Percentiles rank a stretch among this genome's conserved stretches.
These are phyloP conservation scores for Cystobasidium onofrii DNA, from an alignment of 768 basidiomycete genomes.

Conservation along the genomic window DNA sequence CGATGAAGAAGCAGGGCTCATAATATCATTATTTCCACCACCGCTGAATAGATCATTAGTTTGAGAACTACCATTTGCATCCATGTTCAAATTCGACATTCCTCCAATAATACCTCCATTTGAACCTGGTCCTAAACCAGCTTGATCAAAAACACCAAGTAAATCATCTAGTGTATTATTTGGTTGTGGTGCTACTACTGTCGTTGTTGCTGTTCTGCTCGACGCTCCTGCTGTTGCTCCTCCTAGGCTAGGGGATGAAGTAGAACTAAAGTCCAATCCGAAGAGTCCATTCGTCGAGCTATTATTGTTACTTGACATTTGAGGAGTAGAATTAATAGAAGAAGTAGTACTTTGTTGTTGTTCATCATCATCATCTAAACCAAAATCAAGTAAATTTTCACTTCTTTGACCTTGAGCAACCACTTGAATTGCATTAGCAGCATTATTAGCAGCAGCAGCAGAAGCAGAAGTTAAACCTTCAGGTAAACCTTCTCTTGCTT, in stretches of 20 bases:
- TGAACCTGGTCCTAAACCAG: conserved; percentile 22
- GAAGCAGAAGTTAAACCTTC: conserved; percentile 15
- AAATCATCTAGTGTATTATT: conserved; percentile 39
- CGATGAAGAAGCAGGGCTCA: background rate
- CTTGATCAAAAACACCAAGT: conserved; percentile 32
- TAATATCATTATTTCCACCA: background rate
- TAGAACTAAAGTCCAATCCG: conserved; percentile 20
- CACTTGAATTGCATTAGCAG: conserved; percentile 77
- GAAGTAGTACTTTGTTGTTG: background rate
- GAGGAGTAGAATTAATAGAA: background rate
- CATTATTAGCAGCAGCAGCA: conserved; percentile 58
- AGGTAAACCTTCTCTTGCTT: conserved; percentile 53
- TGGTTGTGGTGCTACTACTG: background rate
- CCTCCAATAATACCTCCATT: conserved; percentile 1
- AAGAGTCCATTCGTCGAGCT: conserved; percentile 15
- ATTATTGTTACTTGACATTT: background rate
- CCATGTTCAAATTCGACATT: background rate
- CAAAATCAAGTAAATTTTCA: conserved; percentile 91
- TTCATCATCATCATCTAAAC: conserved; percentile 52
- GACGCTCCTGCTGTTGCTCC: background rate
- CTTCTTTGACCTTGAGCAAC: conserved; percentile 84
- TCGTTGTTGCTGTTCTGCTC: background rate
- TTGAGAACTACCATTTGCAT: background rate
- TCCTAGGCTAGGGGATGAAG: background rate
- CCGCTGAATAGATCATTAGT: background rate